A percentile compares a stretch with the other conserved stretches of the same genome.
Evolutionary conservation across 345 rosid genomes (phyloP).

Genomic region (Hibiscus trionum): DNA sequence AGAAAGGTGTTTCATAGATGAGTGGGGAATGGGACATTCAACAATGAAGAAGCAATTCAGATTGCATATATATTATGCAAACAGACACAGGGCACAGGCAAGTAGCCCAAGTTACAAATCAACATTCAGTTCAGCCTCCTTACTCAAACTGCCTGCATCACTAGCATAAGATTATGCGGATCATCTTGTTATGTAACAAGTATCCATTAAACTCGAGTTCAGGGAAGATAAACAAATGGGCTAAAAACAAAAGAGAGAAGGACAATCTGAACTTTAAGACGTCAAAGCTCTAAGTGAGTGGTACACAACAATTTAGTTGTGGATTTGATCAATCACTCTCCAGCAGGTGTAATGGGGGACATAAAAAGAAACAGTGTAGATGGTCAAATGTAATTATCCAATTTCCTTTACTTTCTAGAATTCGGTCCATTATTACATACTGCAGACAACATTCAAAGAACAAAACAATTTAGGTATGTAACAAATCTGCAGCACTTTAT

Average conservation of each 20-base stretch:
- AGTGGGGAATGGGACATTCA: background rate
- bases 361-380: background rate
- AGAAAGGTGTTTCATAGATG: background rate
- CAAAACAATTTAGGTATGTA: constrained; percentile 10
- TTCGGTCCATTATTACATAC: constrained; percentile 6
- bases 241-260: background rate
- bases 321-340: background rate
- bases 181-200: too few species aligned
- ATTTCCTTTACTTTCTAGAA: background rate
- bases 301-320: background rate
- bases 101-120: background rate
- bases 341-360: background rate
- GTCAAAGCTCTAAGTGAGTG: background rate
- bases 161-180: background rate
- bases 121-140: background rate
- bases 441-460: constrained; percentile 13
- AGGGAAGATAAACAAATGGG: background rate
- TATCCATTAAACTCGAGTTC: background rate
- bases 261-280: background rate
- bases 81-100: background rate
- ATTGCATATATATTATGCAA: background rate
- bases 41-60: background rate
- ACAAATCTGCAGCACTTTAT: background rate
- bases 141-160: background rate
- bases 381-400: background rate